Evolutionary conservation across 2,329 filamentous ascomycete species (phyloP), one percentile per base, ranked within the genome.

Genomic region (Talaromyces atroroseus): DNA sequence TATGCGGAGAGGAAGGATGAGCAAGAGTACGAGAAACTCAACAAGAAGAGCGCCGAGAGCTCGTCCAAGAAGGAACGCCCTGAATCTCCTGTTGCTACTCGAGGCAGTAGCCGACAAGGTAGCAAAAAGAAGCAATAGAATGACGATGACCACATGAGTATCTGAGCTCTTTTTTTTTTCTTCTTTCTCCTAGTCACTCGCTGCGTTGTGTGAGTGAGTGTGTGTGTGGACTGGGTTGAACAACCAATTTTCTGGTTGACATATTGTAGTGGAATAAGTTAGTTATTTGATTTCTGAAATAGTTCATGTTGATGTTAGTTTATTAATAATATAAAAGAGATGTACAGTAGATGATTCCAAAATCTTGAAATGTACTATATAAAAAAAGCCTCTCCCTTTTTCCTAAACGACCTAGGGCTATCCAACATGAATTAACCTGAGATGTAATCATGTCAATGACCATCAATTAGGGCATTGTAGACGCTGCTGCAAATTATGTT

Each of bases 1-100:
- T 99, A 99, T 76, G 94, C 94, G 24, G 92, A 97, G 81, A 82
- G 89, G 69, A 95, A 95, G 77, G 92, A 97, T 74, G 81, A 81
- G 67, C 88, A 92, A 70, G 92, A 96, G 73, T 80, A 82, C 56
- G 84, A 83, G 67, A 82, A 84, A 69, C 80, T 87, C 61, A 82
- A 85, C 63, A 74, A 78, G 71, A 78, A 76, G 75, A 56, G 73
- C 74, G 59, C 78, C 76, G 66, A 79, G 79, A 72, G 75, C 16
- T 18, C 53, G 8, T 36, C 52, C 58, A 61, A 46, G 54, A 63
- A 60, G 58, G 59, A 60, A 23, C 49, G 55, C 2, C 24, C 49
- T 8, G 52, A 49, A 49, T 48, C 52, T 46, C 46, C 59, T 11
- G 51, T 51, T 20, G 49, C 53, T 16, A 51, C 56, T 2, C 54